Conservation (phyloP, 2,329 filamentous ascomycete genomes). For the Gnomoniopsis sp. region DNA sequence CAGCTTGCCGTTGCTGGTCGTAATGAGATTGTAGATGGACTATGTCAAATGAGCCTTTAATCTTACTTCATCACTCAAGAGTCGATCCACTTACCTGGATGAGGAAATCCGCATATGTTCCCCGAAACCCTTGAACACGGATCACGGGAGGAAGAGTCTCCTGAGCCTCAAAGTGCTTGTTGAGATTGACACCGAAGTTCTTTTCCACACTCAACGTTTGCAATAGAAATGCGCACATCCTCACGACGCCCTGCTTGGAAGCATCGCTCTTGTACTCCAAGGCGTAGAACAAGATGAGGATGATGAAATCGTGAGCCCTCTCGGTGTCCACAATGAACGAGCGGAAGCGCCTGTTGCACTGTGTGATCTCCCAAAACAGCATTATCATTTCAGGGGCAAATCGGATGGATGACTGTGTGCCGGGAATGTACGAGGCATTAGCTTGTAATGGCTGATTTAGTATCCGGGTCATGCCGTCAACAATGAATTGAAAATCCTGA, state of each 20-base stretch:
- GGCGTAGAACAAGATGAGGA: conserved; percentile 88
- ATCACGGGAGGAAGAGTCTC: conserved; percentile 82
- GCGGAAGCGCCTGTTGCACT: conserved; percentile 96
- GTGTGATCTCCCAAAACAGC: conserved; percentile 94
- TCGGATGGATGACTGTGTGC: conserved; percentile 73
- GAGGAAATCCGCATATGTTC: conserved; percentile 90
- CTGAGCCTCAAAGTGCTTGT: conserved; percentile 83
- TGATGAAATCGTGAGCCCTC: conserved; percentile 86
- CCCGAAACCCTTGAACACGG: conserved; percentile 77
- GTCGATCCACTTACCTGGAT: conserved; percentile 65
- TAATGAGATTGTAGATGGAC: conserved; percentile 91
- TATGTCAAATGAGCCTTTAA: conserved; percentile 33
- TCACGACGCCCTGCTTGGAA: conserved; percentile 84
- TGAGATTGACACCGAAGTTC: conserved; percentile 85
- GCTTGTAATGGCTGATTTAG: conserved; percentile 90
- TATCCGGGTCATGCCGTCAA: conserved; percentile 89
- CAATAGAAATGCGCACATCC: conserved; percentile 96
- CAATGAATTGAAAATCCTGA: conserved; percentile 96
- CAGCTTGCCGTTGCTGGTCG: conserved; percentile 83
- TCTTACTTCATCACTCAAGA: conserved; percentile 14
- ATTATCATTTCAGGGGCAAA: conserved; percentile 96
- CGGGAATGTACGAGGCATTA: conserved; percentile 83
- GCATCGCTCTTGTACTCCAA: conserved; percentile 83
- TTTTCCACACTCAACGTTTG: conserved; percentile 93
- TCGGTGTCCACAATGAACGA: conserved; percentile 97